Conservation (phyloP, 2,329 filamentous ascomycete species). For the Stenocarpella maydis region DNA sequence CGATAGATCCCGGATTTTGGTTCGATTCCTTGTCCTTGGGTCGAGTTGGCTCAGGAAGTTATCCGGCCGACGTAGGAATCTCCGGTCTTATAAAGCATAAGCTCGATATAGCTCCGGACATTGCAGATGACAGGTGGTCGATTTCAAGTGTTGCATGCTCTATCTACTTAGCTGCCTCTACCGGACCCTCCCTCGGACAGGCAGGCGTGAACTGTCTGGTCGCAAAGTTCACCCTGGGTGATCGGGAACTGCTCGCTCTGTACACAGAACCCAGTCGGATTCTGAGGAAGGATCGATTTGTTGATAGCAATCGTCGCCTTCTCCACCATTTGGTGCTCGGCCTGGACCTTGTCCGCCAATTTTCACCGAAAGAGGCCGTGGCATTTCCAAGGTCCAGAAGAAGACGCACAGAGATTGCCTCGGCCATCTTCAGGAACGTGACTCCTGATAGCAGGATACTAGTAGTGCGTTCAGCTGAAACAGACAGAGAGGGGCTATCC, state of each 20-base stretch:
- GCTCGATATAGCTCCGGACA: neutral
- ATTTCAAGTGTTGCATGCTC: neutral
- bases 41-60: too few species aligned
- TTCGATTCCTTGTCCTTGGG: neutral
- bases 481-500: too few species aligned
- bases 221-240: neutral
- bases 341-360: neutral
- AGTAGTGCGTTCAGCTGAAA: too few species aligned
- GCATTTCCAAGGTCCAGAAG: neutral
- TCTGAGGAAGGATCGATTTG: neutral
- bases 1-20: neutral
- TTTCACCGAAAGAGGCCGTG: neutral
- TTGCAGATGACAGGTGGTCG: neutral
- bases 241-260: neutral
- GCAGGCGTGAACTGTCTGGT: neutral
- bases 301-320: neutral
- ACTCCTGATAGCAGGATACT: neutral
- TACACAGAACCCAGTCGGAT: neutral
- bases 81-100: too few species aligned
- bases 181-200: neutral
- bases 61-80: too few species aligned
- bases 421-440: neutral
- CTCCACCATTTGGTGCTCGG: neutral
- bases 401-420: neutral
- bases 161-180: neutral